Base-by-base conservation (phyloP, 345 rosid genomes). In the Populus pruinosa region DNA sequence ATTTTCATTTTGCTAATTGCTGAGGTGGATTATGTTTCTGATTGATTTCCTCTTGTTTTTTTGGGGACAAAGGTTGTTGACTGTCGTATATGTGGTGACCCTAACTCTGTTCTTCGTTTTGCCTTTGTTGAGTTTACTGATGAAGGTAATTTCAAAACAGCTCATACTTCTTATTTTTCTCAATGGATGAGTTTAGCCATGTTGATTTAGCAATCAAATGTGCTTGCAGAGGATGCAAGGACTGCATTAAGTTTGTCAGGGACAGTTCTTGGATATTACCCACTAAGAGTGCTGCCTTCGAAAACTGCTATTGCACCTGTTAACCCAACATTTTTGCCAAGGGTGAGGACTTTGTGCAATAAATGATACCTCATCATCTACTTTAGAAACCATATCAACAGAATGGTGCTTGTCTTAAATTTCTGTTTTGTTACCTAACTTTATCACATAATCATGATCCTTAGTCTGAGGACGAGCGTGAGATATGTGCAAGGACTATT, bases 301-400 rank as follows among this genome's bases (percentile, higher is more conserved):
- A 96, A 90, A 90, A 96, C 99, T 23, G 99, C 99, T 11, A 96
- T 96, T 74, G 99, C 99, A 31, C 99, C 99, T 38, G 99, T 96
- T 81, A 96, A 96, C 87, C 99, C 99, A 17, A 92, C 98, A 16
- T 96, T 91, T 78, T 86, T 96, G 87, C 99, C 99, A 11, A 88
- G 92, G 89, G 98, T 94, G 83, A 87, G 92, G 44, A 68, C 69
- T 75, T 20, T 18, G 3, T 77, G 23, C 59, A 63, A 59, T 74
- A 29, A 77, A 72, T 18, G 62, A 55, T 49, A n/a, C 27, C 61
- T 6, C 70, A 27, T 67, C 1, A 20, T 38, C 18, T 5, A 47
- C 35, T 20, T 50, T 73, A 44, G 35, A 56, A 73, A 70, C 33
- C 27, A 33, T 68, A n/a, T 73, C 44, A 55, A 20, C 27, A 72